Evolutionary conservation across 768 basidiomycete genomes (phyloP).

Genomic region (Paxillus involutus): DNA sequence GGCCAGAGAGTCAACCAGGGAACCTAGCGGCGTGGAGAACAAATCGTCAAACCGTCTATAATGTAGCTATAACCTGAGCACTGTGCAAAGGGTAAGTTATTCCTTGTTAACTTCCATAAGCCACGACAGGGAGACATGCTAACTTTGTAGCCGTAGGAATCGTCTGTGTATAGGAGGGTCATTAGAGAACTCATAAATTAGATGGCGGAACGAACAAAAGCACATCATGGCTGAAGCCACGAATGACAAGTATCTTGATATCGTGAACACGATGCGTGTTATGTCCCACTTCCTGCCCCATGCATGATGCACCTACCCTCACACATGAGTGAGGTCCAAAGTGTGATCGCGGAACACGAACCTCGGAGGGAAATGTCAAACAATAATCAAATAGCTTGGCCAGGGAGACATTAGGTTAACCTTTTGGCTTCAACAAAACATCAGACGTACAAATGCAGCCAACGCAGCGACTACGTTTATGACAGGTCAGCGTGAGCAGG

Average conservation of each 20-base stretch:
- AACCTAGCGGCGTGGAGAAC: not conserved
- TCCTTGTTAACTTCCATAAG: not conserved
- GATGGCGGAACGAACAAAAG: conserved; percentile 12
- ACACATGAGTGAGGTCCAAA: not conserved
- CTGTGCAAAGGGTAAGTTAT: conserved; percentile 9
- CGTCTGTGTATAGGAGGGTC: conserved; percentile 1
- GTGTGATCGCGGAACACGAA: not conserved
- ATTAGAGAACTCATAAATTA: not conserved
- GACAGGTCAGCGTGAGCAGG: not conserved
- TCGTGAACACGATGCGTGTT: conserved; percentile 23
- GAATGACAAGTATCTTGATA: conserved; percentile 29
- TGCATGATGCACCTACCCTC: conserved; percentile 19
- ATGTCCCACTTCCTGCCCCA: conserved; percentile 26
- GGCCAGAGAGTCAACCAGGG: not conserved
- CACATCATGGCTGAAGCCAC: conserved; percentile 14
- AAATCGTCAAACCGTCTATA: conserved; percentile 14
- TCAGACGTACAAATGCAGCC: conserved; percentile 15
- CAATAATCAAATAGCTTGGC: conserved; percentile 22
- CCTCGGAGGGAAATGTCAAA: conserved; percentile 23
- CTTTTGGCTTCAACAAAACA: not conserved
- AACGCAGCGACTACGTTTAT: conserved; percentile 18
- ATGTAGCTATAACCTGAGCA: conserved; percentile 17
- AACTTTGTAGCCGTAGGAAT: conserved; percentile 3
- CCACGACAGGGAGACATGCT: not conserved
- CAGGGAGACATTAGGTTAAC: not conserved